Evolutionary conservation across 2,329 filamentous ascomycete genomes (phyloP), one percentile per base, ranked within the genome.

Genomic region (Scorias spongiosa): DNA sequence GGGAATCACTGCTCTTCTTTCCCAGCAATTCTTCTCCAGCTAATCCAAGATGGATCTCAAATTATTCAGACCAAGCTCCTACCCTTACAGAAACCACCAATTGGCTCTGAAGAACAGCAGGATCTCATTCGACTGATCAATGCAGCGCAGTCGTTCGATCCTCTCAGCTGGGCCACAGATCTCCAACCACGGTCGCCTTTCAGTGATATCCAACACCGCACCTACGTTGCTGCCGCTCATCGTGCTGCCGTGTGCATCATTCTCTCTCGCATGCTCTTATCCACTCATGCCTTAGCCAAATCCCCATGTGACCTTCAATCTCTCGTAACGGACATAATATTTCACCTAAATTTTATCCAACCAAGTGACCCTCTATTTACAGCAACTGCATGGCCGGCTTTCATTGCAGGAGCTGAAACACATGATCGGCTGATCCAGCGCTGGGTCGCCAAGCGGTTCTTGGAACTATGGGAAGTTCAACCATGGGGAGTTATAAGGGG

Each of bases 311-410:
- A 17, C 10, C 29, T 43, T 15, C 40, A 46, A 2, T 57, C 17
- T 8, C 63, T 77, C 2, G 67, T 71, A 3, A 54, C 63, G 18
- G 71, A 74, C 29, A 71, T 74, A 32, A 59, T 76, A 2, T 51
- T 59, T n/a, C 68, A 75, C 46, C 61, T 77, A 18, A 67, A 66
- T 5, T 60, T 64, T 43, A 65, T 78, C 30, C 63, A 62, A 26
- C 64, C 66, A 15, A 56, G 63, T 2, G 71, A 74, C 51, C 65
- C 67, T 6, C 65, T 75, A 37, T 77, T 75, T 62, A 77, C 76
- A 54, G 74, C 70, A 7, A 75, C 72, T 2, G 70, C 70, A n/a
- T 78, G 74, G 74, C 72, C 74, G 1, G 64, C 72, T 0, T 76
- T 77, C 49, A 66, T 78, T 28, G 71, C 71, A 2, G 74, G 74